Conservation (phyloP, 1,284 basidiomycete genomes). For the Trichosporon asahii region DNA sequence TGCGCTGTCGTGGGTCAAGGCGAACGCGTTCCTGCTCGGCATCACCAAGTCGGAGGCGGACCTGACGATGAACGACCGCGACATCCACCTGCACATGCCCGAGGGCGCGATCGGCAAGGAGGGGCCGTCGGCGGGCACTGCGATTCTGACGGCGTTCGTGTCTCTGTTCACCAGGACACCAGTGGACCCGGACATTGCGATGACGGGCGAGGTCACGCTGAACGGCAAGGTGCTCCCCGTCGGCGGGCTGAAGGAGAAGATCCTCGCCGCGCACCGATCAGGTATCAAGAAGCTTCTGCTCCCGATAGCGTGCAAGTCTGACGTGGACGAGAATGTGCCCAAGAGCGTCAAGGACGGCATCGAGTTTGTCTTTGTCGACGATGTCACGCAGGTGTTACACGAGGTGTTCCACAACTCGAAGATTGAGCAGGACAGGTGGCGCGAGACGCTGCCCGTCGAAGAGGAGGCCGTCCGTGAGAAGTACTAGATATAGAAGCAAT, state of each 20-base stretch:
- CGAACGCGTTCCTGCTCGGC: conserved; percentile 81
- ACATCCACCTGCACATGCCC: conserved; percentile 92
- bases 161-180: conserved; percentile 79
- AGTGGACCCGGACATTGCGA: conserved; percentile 83
- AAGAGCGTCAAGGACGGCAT: conserved; percentile 91
- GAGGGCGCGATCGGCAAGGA: conserved; percentile 98
- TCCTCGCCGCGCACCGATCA: conserved; percentile 86
- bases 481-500: conserved; percentile 15
- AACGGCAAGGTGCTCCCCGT: conserved; percentile 90
- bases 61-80: conserved; percentile 75
- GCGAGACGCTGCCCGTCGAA: conserved; percentile 55
- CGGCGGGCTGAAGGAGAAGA: conserved; percentile 92
- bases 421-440: conserved; percentile 62
- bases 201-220: conserved; percentile 93
- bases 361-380: conserved; percentile 83
- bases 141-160: conserved; percentile 85
- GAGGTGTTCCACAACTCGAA: conserved; percentile 73
- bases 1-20: conserved; percentile 87
- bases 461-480: conserved; percentile 30
- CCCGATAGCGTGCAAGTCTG: conserved; percentile 78
- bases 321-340: conserved; percentile 94
- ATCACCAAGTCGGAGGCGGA: conserved; percentile 70
- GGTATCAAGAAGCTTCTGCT: conserved; percentile 84
- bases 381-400: conserved; percentile 77
- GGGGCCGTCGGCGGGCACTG: conserved; percentile 92